These are phyloP conservation scores for Aureobasidium namibiae DNA, from an alignment of 2,329 filamentous ascomycete genomes.

Conservation along the genomic window DNA sequence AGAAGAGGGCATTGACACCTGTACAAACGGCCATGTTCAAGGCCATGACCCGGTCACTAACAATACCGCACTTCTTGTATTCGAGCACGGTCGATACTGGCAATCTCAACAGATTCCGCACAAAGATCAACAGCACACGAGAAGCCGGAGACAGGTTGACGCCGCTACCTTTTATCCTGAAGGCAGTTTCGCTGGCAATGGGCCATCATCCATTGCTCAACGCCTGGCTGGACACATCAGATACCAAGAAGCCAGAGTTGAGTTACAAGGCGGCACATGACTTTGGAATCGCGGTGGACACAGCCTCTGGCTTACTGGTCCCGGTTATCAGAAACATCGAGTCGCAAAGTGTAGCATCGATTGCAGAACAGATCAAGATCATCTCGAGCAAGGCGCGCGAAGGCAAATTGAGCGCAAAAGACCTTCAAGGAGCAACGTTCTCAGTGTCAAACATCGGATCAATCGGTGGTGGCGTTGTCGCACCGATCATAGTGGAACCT, in stretches of 20 bases:
- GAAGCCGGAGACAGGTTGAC: conserved; percentile 57
- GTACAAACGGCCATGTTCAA: conserved; percentile 95
- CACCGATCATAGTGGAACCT: conserved; percentile 80
- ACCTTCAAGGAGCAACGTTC: conserved; percentile 82
- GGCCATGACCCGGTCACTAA: conserved; percentile 84
- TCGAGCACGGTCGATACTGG: conserved; percentile 83
- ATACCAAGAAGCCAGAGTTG: conserved; percentile 61
- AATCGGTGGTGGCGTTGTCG: conserved; percentile 85
- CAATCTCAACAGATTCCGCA: conserved; percentile 61
- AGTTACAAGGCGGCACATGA: conserved; percentile 80
- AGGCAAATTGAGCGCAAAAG: conserved; percentile 66
- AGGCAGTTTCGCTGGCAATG: conserved; percentile 81
- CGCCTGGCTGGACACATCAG: conserved; percentile 62
- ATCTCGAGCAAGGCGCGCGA: conserved; percentile 64
- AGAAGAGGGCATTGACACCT: conserved; percentile 59
- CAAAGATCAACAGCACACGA: conserved; percentile 58
- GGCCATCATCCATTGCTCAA: conserved; percentile 81
- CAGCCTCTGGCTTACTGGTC: conserved; percentile 77
- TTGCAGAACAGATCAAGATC: conserved; percentile 66
- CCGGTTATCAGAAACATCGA: conserved; percentile 85
- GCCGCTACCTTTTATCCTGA: conserved; percentile 90
- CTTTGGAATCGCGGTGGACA: conserved; percentile 93
- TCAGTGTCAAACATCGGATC: conserved; percentile 95
- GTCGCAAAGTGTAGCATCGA: conserved; percentile 63
- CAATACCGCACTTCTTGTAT: conserved; percentile 92